Base-by-base conservation (phyloP, 192 early-diverging fungal species). In the Gorgonomyces haynaldii region DNA sequence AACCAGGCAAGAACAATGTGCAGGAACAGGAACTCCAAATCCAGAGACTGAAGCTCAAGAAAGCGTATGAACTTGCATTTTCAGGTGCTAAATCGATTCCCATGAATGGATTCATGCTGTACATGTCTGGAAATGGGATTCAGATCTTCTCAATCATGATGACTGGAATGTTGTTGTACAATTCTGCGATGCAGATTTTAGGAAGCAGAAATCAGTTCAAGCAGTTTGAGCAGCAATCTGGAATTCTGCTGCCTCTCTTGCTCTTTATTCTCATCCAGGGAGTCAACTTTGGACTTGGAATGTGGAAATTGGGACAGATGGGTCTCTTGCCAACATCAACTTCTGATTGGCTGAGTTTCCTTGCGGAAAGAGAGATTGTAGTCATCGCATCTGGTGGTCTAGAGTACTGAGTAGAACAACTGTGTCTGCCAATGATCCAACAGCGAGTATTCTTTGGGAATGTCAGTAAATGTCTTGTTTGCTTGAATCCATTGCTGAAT, bases 91-190 rank as follows among this genome's bases (percentile, higher is more conserved):
- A 96, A 59, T 80, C 81, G 25, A 79, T 96, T 19, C 96, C 96
- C 0, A 96, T 98, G 93, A 86, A 96, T 38, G 86, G 71, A 16
- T 82, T 99, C 56, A 99, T 99, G 96, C 77, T 96, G 21, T 98
- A 86, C 72, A 99, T 99, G 96, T 87, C 83, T 19, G 96, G 96
- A 45, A 98, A 87, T 59, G 58, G 77, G 40, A 84, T 99, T 26
- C 91, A 96, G 52, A 95, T 98, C 42, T 99, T 92, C 52, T 83
- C 77, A 28, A 89, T 99, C 22, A 79, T 98, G 61, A 84, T 97
- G 26, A 91, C 88, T 2, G 91, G 78, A 10, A 99, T 98, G 94
- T 78, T 98, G 20, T 79, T 99, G 45, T 86, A 79, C 58, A 81
- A 89, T 19, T 84, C 88, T 31, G 49, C 86, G 16, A 79, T 79